phyloP scores from a whole-genome alignment of 345 rosid species.

The Eucalyptus curtisii region DNA sequence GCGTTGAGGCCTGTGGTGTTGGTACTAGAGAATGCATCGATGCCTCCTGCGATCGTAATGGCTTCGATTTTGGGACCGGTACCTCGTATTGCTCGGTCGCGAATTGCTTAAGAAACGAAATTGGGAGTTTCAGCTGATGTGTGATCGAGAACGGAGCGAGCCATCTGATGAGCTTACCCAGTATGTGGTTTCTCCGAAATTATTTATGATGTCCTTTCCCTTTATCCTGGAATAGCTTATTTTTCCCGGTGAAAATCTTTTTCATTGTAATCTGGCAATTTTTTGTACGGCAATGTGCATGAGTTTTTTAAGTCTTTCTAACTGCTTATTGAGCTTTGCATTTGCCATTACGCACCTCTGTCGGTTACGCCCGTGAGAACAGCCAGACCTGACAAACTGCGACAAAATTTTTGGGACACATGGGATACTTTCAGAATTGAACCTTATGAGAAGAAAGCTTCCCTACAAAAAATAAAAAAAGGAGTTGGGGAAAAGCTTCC shows the following conservation, averaged over 20 bases:
- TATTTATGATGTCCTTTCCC: not conserved
- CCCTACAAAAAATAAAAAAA: not conserved
- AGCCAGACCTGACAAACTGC: not conserved
- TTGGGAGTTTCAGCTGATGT: not conserved
- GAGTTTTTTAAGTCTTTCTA: not conserved
- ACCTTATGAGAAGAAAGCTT: not conserved
- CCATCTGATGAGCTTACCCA: not conserved
- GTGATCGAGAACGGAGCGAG: not conserved
- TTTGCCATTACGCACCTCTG: not conserved
- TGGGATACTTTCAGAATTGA: not conserved
- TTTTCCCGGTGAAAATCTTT: not conserved
- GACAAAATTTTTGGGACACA: not conserved
- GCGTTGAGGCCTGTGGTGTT: not conserved
- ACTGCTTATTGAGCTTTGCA: not conserved
- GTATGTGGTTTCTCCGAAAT: not conserved
- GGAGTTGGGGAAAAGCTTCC: not conserved
- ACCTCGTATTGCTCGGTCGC: not conserved
- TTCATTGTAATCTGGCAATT: not conserved
- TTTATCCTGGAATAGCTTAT: not conserved
- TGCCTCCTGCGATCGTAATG: not conserved
- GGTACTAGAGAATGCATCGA: not conserved
- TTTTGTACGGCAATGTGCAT: not conserved
- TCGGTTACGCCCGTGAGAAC: not conserved
- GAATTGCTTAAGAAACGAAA: not conserved
- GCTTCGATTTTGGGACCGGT: not conserved